Base-by-base conservation (phyloP, 495 filamentous ascomycete species). In the Xylaria sp. region DNA sequence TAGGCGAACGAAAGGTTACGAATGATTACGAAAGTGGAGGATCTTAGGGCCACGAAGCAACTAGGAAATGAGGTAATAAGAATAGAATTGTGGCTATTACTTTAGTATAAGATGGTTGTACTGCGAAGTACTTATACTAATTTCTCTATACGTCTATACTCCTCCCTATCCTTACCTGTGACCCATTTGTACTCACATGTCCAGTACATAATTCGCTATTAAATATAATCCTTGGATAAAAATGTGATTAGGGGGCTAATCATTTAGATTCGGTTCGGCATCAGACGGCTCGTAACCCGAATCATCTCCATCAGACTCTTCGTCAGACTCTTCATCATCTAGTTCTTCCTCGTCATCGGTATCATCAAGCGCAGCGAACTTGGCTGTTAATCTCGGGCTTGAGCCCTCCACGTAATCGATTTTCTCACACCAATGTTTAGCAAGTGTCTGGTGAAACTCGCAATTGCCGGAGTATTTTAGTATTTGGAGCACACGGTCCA, bases 401-500 rank as follows among this genome's bases (percentile, higher is more conserved):
- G 40, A 33, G 24, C 61, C 61, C 26, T 64, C 61, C 8, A 46
- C 46, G 33, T 26, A 66, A 15, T 26, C 31, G n/a, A 66, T 66
- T 1, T 26, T 7, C 17, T 24, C 63, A 66, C 19, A 15, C 15
- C 17, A 50, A 40, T 37, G n/a, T 40, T 40, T 26, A 6, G 40
- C 58, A 31, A 76, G 31, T 43, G 53, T 61, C 35, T 63, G 66
- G 19, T 40, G 70, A 19, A 72, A 72, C 11, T 65, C 61, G 66
- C 61, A 57, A 33, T 62, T 35, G 43, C 73, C 73, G 3, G 71
- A 57, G 59, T 74, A 74, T 14, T 63, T 50, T 61, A 69, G 35
- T 52, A 72, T 64, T n/a, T 61, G 40, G 24, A 71, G 70, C 0
- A 74, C 61, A 46, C 69, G 11, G 26, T 72, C 66, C 24, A 70